Conservation (phyloP, 2,329 filamentous ascomycete species). For the Sporothrix globosa region DNA sequence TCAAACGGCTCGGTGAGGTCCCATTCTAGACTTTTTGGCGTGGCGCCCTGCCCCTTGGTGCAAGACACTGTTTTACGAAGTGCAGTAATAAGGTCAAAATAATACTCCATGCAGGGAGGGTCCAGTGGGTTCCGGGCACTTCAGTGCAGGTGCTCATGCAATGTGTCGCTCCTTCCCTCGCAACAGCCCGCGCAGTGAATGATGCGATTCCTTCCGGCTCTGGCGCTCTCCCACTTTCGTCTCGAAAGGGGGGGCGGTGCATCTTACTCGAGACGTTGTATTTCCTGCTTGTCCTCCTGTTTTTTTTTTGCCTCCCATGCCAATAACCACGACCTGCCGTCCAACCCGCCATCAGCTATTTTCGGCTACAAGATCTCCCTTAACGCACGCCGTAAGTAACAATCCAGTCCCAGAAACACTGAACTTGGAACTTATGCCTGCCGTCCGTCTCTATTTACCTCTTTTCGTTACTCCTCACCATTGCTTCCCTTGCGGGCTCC, state of each 20-base stretch:
- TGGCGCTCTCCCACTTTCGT: conserved; percentile 19
- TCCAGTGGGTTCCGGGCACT: neutral
- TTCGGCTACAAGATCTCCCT: conserved; percentile 10
- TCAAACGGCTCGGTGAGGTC: no score
- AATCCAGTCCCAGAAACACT: neutral
- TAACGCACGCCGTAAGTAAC: conserved; percentile 18
- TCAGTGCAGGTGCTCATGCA: neutral
- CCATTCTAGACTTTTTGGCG: no score
- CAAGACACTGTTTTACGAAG: no score
- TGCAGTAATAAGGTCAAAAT: no score
- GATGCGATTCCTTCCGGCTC: conserved; percentile 24
- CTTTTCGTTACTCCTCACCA: neutral
- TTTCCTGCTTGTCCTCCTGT: neutral
- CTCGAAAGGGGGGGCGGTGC: neutral
- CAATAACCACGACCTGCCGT: neutral
- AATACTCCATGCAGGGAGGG: no score
- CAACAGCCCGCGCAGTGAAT: neutral
- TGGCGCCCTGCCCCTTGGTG: no score
- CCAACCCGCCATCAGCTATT: conserved; percentile 23
- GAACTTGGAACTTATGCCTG: neutral
- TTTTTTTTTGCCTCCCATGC: neutral
- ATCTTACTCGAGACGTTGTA: conserved; percentile 17
- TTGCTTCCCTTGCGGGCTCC: neutral
- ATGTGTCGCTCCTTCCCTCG: conserved; percentile 19
- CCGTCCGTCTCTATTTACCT: conserved; percentile 12